Evolutionary conservation across 176 grass and related monocot genomes (phyloP).

Genomic region (Phoenix dactylifera): DNA sequence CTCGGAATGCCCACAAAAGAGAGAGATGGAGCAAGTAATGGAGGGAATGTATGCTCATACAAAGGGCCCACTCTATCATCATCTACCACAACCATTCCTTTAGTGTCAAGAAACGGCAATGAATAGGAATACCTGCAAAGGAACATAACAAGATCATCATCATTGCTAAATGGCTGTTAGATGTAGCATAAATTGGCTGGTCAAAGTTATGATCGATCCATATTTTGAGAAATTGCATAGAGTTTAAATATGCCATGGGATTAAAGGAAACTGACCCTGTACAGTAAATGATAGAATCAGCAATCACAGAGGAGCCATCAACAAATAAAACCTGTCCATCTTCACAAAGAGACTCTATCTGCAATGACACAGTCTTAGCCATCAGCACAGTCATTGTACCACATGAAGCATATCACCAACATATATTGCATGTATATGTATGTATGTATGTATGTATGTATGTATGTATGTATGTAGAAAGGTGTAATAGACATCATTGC

Average conservation of each 20-base stretch:
- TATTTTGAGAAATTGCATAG: no score
- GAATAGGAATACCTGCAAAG: conserved; percentile 14
- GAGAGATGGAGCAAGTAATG: conserved; percentile 18
- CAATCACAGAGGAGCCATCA: conserved; percentile 15
- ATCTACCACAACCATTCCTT: conserved; percentile 11
- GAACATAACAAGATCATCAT: not conserved
- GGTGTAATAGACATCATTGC: no score
- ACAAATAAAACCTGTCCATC: conserved; percentile 24
- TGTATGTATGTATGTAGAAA: no score
- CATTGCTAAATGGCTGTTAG: no score
- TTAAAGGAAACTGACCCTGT: conserved; percentile 11
- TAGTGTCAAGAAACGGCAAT: conserved; percentile 38
- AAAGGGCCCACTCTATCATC: conserved; percentile 31
- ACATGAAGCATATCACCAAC: no score
- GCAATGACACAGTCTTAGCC: not conserved
- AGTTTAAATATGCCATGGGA: no score
- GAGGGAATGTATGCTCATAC: conserved; percentile 38
- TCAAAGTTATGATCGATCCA: no score
- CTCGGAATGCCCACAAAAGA: conserved; percentile 14
- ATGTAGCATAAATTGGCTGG: no score
- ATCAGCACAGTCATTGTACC: no score
- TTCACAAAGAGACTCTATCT: conserved; percentile 3
- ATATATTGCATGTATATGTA: no score
- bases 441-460: no score
- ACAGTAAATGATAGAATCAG: conserved; percentile 34